Evolutionary conservation across 495 filamentous ascomycete species (phyloP), one percentile per base, ranked within the genome.

Genomic region (Parachaetomium inaequale): DNA sequence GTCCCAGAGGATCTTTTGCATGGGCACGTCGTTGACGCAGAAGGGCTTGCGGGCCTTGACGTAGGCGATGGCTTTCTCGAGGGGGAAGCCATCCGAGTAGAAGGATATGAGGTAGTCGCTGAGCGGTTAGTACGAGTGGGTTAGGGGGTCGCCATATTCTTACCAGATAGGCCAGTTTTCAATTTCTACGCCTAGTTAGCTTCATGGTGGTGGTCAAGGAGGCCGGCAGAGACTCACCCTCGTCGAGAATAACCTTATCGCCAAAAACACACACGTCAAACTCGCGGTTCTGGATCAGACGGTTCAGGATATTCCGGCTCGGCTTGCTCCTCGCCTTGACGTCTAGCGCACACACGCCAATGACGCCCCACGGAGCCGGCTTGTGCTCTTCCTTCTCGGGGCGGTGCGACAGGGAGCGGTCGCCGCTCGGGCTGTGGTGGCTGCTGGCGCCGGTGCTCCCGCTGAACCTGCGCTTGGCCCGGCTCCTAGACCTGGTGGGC

Each of bases 1-100:
- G 75, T 99, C 94, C 94, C 94, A 99, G 21, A 99, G 78, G 19
- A 99, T 86, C 77, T 94, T 95, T 74, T 99, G 94, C 94, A 99
- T 97, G 3, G 90, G 90, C 54, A 99, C 76, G 68, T 99, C 93
- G 74, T 99, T 99, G 70, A 99, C 90, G 70, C 92, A 96, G 62
- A 96, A 96, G 12, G 94, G 95, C 70, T 93, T 96, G 42, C 94
- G 87, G 11, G 96, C 82, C 63, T 88, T 88, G 46, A 89, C 88
- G 73, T 99, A 99, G 15, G 91, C 89, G 68, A 98, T 95, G 6
- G 94, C 95, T 72, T 98, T 99, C 50, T 99, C 93, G 34, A 99
- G 77, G 0, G 94, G 94, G 65, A 99, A 99, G 0, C 94, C 94
- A 73, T 96, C 93, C 0, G 92, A 96, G 76, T 96, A 99, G 75